A percentile compares a stretch with the other conserved stretches of the same genome.
Conservation (phyloP, 1,284 basidiomycete genomes). For the Chondrostereum purpureum region DNA sequence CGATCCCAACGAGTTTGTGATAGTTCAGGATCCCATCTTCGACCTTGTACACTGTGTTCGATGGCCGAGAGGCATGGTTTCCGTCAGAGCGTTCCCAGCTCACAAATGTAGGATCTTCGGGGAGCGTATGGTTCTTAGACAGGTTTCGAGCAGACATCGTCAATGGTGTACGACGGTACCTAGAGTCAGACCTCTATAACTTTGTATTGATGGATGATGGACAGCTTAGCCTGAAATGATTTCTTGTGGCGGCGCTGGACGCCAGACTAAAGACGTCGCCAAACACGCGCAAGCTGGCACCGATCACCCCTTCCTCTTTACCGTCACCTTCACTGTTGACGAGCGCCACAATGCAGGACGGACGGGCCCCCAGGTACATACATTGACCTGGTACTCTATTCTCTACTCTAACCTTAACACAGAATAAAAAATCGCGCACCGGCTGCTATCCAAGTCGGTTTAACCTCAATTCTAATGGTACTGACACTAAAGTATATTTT, state of each 20-base stretch:
- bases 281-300: not conserved
- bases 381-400: not conserved
- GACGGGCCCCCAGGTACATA: slow-evolving; percentile 40
- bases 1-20: slow-evolving; percentile 45
- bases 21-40: slow-evolving; percentile 67
- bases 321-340: not conserved
- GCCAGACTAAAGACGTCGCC: too few species aligned
- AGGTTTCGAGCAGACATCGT: slow-evolving; percentile 31
- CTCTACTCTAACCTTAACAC: slow-evolving; percentile 1
- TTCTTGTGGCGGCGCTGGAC: too few species aligned
- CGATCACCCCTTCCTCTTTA: not conserved
- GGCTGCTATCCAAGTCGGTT: slow-evolving; percentile 78
- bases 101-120: slow-evolving; percentile 45
- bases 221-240: too few species aligned
- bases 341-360: slow-evolving; percentile 38
- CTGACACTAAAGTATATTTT: not conserved
- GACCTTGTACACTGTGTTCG: slow-evolving; percentile 43
- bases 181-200: too few species aligned
- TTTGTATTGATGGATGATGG: not conserved
- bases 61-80: slow-evolving; percentile 43
- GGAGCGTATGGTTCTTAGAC: slow-evolving; percentile 30
- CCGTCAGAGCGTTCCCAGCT: slow-evolving; percentile 62
- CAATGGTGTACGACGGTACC: not conserved
- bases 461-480: not conserved
- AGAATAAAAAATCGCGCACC: slow-evolving; percentile 94